Evolutionary conservation across 208 protist genomes (phyloP), one percentile per base, ranked within the genome.

Genomic region (Leishmania major): DNA sequence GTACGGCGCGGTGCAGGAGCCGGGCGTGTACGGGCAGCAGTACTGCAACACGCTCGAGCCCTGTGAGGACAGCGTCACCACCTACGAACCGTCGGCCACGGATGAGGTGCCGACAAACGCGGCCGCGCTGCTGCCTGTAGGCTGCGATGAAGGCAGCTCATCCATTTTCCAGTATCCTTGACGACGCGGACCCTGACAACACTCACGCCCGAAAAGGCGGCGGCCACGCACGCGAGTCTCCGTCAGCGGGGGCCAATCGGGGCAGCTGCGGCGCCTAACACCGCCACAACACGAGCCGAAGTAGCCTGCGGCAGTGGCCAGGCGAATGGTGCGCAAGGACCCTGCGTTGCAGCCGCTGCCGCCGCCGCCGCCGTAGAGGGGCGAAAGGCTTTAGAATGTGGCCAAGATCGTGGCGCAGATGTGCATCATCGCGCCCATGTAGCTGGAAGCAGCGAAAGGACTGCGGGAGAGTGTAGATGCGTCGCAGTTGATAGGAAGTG

Each of bases 331-430:
- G 15, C 8, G 31, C 60, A 8, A 37, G n/a, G 60, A 31, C 11
- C 11, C n/a, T 37, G n/a, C 19, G 28, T 31, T 17, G 28, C 57
- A 13, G 28, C 11, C 10, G 25, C 25, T 15, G 25, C 57, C 3
- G 28, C 11, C 10, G 10, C 25, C 4, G 60, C n/a, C 25, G 60
- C 60, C 11, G n/a, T 17, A 35, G 10, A 66, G 25, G 60, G 22
- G n/a, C 7, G n/a, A 22, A 66, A 8, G 1, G 25, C 60, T 17
- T 2, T 66, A 31, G 25, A n/a, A 19, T 8, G 1, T 37, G 7
- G 3, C 6, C 19, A 78, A 84, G n/a, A 78, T 84, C 51, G 75
- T 93, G 11, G 80, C 87, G n/a, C 78, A 83, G 71, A 86, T 84
- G 88, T 74, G 82, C 64, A 79, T 69, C 81, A 74, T 84, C 53